These are phyloP conservation scores for Cocos nucifera DNA, from an alignment of 176 grass and related monocot species.

Conservation along the genomic window DNA sequence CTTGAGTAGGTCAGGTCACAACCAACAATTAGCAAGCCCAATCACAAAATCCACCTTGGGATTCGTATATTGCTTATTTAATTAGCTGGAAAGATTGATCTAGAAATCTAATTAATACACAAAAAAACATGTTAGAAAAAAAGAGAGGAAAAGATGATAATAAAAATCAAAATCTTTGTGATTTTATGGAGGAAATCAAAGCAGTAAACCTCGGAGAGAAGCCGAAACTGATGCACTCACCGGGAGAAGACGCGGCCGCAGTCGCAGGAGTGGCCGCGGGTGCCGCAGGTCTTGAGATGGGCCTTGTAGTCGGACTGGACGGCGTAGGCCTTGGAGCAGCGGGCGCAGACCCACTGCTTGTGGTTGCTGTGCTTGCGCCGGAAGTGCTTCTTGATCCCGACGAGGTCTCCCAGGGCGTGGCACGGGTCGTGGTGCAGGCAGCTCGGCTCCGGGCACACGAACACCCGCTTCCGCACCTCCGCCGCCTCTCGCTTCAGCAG, in stretches of 20 bases:
- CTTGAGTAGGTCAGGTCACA: no score
- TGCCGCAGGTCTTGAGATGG: slow-evolving; percentile 95
- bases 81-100: no score
- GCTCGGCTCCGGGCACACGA: slow-evolving; percentile 81
- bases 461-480: slow-evolving; percentile 41
- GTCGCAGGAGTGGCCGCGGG: slow-evolving; percentile 85
- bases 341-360: slow-evolving; percentile 70
- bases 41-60: no score
- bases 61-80: no score
- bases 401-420: slow-evolving; percentile 27
- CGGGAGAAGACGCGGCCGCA: slow-evolving; percentile 85
- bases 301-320: slow-evolving; percentile 98
- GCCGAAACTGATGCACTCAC: slow-evolving; percentile 1
- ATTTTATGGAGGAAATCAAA: no score
- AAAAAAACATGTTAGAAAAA: no score
- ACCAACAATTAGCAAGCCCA: no score
- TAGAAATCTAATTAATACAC: no score
- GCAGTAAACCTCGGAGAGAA: no score
- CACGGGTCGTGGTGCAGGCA: slow-evolving; percentile 83
- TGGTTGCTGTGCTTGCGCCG: slow-evolving; percentile 73
- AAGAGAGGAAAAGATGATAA: no score
- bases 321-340: slow-evolving; percentile 76
- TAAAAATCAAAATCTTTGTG: no score
- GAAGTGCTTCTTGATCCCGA: slow-evolving; percentile 89
- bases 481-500: slow-evolving; percentile 44